Evolutionary conservation across 805 yeast species (phyloP).

Genomic region (Wickerhamomyces rabaulensis): DNA sequence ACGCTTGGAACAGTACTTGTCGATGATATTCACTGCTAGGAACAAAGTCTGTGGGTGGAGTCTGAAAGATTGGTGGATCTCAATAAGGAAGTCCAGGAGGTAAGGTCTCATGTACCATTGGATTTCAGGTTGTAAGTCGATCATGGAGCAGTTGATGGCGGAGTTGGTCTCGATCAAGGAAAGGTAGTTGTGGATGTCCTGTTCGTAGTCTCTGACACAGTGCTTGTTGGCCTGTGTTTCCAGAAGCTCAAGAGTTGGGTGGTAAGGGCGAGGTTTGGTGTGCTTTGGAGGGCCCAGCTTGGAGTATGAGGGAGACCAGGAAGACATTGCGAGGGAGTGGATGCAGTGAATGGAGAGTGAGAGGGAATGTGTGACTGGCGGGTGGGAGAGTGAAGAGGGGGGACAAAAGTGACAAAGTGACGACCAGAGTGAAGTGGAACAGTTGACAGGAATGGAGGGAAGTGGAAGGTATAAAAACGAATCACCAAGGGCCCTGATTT

Average conservation of each 20-base stretch:
- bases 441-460: background rate
- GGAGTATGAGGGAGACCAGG: conserved; percentile 21
- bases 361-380: background rate
- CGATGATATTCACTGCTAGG: conserved; percentile 66
- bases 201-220: conserved; percentile 36
- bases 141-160: conserved; percentile 39
- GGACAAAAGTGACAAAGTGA: background rate
- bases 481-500: background rate
- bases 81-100: conserved; percentile 72
- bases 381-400: background rate
- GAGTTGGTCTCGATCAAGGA: conserved; percentile 32
- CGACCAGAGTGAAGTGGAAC: background rate
- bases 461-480: conserved; percentile 1
- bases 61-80: conserved; percentile 54
- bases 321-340: background rate
- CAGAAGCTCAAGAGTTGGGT: conserved; percentile 38
- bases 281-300: conserved; percentile 26
- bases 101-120: conserved; percentile 75
- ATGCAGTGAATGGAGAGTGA: background rate
- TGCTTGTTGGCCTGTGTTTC: conserved; percentile 39
- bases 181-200: conserved; percentile 36
- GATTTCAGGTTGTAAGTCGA: conserved; percentile 83
- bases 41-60: conserved; percentile 62
- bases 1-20: conserved; percentile 78
- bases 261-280: conserved; percentile 19